Percentiles rank a stretch among this genome's conserved stretches.
phyloP scores from a whole-genome alignment of 2,329 filamentous ascomycete genomes.

The Colletotrichum agaves region DNA sequence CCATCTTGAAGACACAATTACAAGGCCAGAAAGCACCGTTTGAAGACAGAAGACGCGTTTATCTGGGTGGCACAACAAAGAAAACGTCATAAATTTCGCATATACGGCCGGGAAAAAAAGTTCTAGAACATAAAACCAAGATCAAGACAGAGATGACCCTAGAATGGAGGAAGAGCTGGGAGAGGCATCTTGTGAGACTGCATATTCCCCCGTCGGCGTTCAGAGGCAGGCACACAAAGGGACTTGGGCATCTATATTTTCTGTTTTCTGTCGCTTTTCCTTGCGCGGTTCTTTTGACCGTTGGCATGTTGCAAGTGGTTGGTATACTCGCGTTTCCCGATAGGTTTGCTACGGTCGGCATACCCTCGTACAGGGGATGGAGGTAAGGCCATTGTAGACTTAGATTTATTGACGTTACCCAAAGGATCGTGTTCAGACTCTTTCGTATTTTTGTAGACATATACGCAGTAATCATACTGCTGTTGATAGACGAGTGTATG shows the following conservation, averaged over 20 bases:
- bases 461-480: neutral
- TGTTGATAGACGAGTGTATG: neutral
- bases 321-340: neutral
- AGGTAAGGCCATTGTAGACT: neutral
- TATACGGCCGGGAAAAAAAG: conserved; percentile 28
- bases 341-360: conserved; percentile 1
- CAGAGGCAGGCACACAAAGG: conserved; percentile 33
- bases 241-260: conserved; percentile 24
- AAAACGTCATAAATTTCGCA: conserved; percentile 24
- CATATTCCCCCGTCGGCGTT: conserved; percentile 33
- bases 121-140: conserved; percentile 29
- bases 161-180: conserved; percentile 22
- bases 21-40: neutral
- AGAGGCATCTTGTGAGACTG: conserved; percentile 27
- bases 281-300: conserved; percentile 11
- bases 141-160: conserved; percentile 11
- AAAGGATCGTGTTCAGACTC: conserved; percentile 7
- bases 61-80: neutral
- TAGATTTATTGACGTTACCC: neutral
- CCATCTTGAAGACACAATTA: neutral
- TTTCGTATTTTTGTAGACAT: conserved; percentile 5
- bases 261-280: conserved; percentile 29
- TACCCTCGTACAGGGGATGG: neutral
- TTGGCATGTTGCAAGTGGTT: neutral
- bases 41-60: neutral